Evolutionary conservation across 139 green algal genomes (phyloP), one percentile per base, ranked within the genome.

Genomic region (Bryopsis sp.): DNA sequence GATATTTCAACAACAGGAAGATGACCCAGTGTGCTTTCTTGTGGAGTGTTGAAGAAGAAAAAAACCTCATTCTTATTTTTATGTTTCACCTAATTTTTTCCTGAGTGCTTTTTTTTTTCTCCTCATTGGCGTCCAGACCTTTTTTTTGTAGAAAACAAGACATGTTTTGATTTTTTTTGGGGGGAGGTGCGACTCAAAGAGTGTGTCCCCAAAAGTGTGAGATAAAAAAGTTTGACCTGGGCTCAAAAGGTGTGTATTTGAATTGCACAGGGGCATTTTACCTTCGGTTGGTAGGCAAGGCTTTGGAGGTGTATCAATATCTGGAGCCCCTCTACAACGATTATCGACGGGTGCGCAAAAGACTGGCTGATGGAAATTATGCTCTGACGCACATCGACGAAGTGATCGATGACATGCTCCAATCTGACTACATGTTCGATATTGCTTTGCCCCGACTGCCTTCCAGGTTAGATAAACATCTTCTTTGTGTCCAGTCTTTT

Each of bases 311-410:
- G 5, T 98, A 97, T 78, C 81, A 93, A 47, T 97, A 97, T 79
- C 67, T 99, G 58, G 92, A 99, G 78, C 94, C 94, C 2, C 81
- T 99, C 26, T 93, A 96, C 82, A 96, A 96, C 70, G 94, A 99
- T 79, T 98, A 92, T 67, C 77, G 94, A 1, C 92, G 92, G 69
- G 76, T 82, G 48, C 2, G 68, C 5, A 36, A 48, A 31, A n/a
- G 5, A 59, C 6, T 63, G 0, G 19, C 72, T 7, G 80, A 89
- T n/a, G 90, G 90, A 47, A 74, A 31, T 29, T 96, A 85, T 64
- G 59, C 48, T 34, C 74, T 97, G 58, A 71, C 59, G 0, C 86
- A 97, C 58, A 76, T 98, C 39, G 92, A 98, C 59, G 85, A 91
- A 73, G 57, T 95, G 29, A 79, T 98, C 11, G 92, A 98, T 57